Conservation (phyloP, 2,329 filamentous ascomycete species). For the Arthrobotrys musiformis region DNA sequence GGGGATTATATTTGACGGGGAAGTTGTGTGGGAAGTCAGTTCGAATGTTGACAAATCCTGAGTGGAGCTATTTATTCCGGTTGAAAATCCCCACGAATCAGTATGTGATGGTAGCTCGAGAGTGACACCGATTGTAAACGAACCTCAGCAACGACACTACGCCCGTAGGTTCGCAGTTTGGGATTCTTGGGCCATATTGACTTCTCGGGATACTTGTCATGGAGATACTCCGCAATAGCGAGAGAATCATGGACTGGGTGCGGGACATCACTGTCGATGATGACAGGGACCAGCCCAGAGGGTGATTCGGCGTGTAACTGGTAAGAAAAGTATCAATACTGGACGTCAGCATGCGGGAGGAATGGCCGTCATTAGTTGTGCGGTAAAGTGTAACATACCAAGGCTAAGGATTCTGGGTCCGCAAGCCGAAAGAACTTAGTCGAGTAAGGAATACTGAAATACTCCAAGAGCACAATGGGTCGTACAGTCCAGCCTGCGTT, state of each 20-base stretch:
- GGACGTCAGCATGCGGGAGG: not conserved
- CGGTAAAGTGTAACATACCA: not conserved
- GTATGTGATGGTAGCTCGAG: not conserved
- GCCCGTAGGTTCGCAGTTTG: slow-evolving; percentile 29
- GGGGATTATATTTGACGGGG: slow-evolving; percentile 37
- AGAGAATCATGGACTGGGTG: slow-evolving; percentile 48
- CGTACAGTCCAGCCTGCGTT: slow-evolving; percentile 47
- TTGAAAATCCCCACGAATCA: too few relatives aligned
- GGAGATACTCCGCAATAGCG: slow-evolving; percentile 36
- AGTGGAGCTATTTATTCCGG: slow-evolving; percentile 45
- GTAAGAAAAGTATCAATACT: not conserved
- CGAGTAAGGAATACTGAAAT: slow-evolving; percentile 49
- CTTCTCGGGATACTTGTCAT: slow-evolving; percentile 45
- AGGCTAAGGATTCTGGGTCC: slow-evolving; percentile 28
- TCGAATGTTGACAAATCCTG: slow-evolving; percentile 42
- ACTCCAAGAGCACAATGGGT: slow-evolving; percentile 38
- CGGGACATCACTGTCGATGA: slow-evolving; percentile 16
- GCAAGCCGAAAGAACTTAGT: slow-evolving; percentile 37
- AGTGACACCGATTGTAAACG: not conserved
- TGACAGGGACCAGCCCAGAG: slow-evolving; percentile 37
- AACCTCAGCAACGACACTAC: slow-evolving; percentile 49
- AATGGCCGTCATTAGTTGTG: not conserved
- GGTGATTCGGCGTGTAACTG: slow-evolving; percentile 43
- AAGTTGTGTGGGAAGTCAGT: slow-evolving; percentile 46
- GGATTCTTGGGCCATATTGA: slow-evolving; percentile 27